Evolutionary conservation across 2,329 filamentous ascomycete genomes (phyloP).

Genomic region (Sphaceloma murrayae): DNA sequence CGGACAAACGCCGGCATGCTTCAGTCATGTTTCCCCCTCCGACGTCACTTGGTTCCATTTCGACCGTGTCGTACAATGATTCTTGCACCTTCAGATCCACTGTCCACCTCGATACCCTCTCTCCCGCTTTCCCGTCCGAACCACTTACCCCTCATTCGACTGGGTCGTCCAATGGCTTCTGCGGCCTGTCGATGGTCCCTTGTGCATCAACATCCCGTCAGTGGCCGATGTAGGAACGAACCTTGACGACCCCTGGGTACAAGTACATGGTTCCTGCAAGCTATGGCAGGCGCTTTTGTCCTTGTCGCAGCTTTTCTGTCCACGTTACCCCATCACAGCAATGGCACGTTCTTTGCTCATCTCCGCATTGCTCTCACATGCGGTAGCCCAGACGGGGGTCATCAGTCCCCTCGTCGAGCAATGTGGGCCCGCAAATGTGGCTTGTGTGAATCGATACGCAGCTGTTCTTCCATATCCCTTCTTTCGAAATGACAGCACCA

Average conservation of each 20-base stretch:
- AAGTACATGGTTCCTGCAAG: slow-evolving; percentile 3
- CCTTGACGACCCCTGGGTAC: background rate
- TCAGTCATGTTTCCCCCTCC: slow-evolving; percentile 4
- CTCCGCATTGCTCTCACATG: background rate
- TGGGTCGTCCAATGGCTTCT: too few species aligned
- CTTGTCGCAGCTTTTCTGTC: background rate
- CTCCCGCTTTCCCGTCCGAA: background rate
- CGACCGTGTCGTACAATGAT: slow-evolving; percentile 4
- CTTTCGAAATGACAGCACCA: slow-evolving; percentile 29
- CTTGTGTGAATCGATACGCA: slow-evolving; percentile 34
- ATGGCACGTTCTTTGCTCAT: slow-evolving; percentile 4
- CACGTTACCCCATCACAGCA: too few species aligned
- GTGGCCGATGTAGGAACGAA: slow-evolving; percentile 6
- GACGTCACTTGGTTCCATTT: slow-evolving; percentile 9
- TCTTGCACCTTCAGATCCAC: slow-evolving; percentile 13
- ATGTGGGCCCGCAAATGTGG: slow-evolving; percentile 22
- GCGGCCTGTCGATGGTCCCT: too few species aligned
- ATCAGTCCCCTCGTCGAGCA: slow-evolving; percentile 11
- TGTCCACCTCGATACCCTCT: slow-evolving; percentile 1
- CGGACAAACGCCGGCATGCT: slow-evolving; percentile 7
- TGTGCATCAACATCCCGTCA: too few species aligned
- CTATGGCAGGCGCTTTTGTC: background rate
- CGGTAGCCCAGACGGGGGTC: slow-evolving; percentile 7
- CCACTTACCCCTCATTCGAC: slow-evolving; percentile 11
- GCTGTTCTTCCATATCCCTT: slow-evolving; percentile 33